These are phyloP conservation scores for Sarocladiaceae sp. DNA, from an alignment of 2,329 filamentous ascomycete species.

Conservation along the genomic window DNA sequence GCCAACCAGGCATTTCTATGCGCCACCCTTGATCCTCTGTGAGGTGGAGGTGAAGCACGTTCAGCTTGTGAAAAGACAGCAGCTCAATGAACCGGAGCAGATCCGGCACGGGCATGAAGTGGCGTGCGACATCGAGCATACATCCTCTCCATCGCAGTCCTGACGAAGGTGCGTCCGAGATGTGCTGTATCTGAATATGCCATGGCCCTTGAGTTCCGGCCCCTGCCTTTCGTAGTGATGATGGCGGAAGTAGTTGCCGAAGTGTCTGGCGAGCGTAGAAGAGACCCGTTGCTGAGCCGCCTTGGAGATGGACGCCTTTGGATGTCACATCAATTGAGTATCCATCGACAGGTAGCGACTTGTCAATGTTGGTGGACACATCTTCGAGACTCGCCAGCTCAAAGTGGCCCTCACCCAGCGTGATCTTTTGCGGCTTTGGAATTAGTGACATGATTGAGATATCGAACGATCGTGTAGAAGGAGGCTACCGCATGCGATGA, in stretches of 20 bases:
- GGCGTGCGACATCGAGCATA: slow-evolving; percentile 18
- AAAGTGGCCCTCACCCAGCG: slow-evolving; percentile 19
- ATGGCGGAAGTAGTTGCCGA: slow-evolving; percentile 8
- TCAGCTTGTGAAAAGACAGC: slow-evolving; percentile 57
- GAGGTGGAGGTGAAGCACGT: slow-evolving; percentile 54
- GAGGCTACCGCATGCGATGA: background rate
- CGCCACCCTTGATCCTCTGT: slow-evolving; percentile 39
- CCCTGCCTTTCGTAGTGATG: slow-evolving; percentile 7
- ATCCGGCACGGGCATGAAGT: slow-evolving; percentile 17
- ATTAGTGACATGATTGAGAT: slow-evolving; percentile 25
- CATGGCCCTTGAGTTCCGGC: background rate
- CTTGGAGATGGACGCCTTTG: background rate
- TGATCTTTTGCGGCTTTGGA: slow-evolving; percentile 6
- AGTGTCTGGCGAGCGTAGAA: slow-evolving; percentile 11
- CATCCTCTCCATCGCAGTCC: slow-evolving; percentile 13
- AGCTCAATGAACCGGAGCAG: slow-evolving; percentile 16
- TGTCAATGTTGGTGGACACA: background rate
- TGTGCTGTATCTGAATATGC: slow-evolving; percentile 6
- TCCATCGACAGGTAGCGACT: background rate
- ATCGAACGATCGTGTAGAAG: background rate
- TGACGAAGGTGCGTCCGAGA: slow-evolving; percentile 2
- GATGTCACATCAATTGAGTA: background rate
- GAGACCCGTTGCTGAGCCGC: slow-evolving; percentile 8
- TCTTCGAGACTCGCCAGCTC: slow-evolving; percentile 16
- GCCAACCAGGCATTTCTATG: background rate